phyloP scores from a whole-genome alignment of 306 rosid genomes.

The Begonia fuchsioides region DNA sequence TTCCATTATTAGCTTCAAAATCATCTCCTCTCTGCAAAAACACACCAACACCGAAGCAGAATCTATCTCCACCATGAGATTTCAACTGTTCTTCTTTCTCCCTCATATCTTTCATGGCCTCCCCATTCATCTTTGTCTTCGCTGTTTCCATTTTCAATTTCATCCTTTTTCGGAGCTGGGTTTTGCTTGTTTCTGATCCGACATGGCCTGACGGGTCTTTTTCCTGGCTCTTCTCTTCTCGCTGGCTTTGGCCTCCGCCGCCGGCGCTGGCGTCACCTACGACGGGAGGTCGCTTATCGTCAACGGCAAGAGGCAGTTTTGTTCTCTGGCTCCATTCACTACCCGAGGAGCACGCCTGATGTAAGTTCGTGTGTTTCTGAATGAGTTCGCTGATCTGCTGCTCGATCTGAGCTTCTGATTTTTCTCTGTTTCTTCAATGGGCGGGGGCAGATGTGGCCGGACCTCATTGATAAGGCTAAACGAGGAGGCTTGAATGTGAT shows the following conservation, averaged over 20 bases:
- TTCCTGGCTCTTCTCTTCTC: constrained; percentile 11
- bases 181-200: background rate
- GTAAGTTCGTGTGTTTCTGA: constrained; percentile 13
- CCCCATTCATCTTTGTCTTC: too few relatives aligned
- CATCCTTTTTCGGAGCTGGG: too few relatives aligned
- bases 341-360: constrained; percentile 62
- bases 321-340: constrained; percentile 79
- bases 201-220: background rate
- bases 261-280: constrained; percentile 32
- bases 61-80: too few relatives aligned
- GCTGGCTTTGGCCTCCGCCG: constrained; percentile 8
- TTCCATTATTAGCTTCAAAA: too few relatives aligned
- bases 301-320: constrained; percentile 51
- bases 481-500: constrained; percentile 75
- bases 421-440: background rate
- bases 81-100: too few relatives aligned
- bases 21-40: too few relatives aligned
- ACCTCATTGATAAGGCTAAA: constrained; percentile 39
- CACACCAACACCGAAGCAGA: too few relatives aligned
- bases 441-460: constrained; percentile 66
- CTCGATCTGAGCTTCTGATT: background rate
- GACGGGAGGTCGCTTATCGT: constrained; percentile 46
- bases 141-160: too few relatives aligned
- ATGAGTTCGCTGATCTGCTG: background rate
- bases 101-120: too few relatives aligned